Evolutionary conservation across 768 basidiomycete genomes (phyloP).

Genomic region (Crassisporium funariophilum): DNA sequence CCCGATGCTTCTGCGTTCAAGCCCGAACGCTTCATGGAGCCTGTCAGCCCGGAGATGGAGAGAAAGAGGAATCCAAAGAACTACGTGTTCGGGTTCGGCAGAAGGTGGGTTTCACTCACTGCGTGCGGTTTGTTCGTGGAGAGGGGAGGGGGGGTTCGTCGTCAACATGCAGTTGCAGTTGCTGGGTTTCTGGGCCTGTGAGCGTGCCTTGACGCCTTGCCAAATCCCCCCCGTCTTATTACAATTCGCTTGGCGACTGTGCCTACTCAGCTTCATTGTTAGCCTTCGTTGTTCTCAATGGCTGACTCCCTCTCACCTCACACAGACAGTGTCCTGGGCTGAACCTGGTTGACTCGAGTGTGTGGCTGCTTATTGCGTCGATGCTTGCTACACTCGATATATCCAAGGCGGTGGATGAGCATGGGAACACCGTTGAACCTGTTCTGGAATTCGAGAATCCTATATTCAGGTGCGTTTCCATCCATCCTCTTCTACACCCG

Average conservation of each 20-base stretch:
- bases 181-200: neutral
- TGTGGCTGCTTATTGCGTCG: constrained; percentile 22
- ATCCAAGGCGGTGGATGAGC: constrained; percentile 26
- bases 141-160: no score
- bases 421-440: constrained; percentile 26
- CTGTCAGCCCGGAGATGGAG: constrained; percentile 8
- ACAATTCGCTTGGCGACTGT: no score
- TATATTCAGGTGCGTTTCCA: constrained; percentile 24
- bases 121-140: neutral
- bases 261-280: neutral
- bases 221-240: no score
- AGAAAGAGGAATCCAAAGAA: constrained; percentile 12
- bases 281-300: neutral
- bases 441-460: constrained; percentile 26
- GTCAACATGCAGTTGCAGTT: neutral
- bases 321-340: constrained; percentile 24
- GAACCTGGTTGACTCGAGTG: constrained; percentile 23
- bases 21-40: constrained; percentile 24
- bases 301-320: no score
- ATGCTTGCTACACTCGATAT: constrained; percentile 21
- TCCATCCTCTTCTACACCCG: neutral
- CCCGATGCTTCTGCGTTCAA: constrained; percentile 19
- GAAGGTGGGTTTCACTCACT: constrained; percentile 14
- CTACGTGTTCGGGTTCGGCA: constrained; percentile 18
- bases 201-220: no score